Conservation (phyloP, 805 yeast species). For the Suhomyces pyralidae region DNA sequence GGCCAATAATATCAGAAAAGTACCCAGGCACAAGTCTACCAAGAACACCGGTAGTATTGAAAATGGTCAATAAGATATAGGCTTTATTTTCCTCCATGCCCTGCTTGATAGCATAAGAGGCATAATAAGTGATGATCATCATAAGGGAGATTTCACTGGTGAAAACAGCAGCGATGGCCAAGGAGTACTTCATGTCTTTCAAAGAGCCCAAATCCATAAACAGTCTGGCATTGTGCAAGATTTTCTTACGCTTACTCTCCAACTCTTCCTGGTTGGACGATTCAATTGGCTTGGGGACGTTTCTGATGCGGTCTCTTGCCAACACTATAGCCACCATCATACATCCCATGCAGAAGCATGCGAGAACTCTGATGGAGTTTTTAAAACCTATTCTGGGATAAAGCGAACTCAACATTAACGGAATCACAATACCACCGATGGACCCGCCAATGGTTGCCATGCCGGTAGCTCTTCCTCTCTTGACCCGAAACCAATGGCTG, state of each 20-base stretch:
- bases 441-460: conserved; percentile 53
- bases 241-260: neutral
- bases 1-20: conserved; percentile 53
- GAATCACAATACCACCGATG: conserved; percentile 62
- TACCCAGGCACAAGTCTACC: conserved; percentile 58
- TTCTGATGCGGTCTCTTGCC: conserved; percentile 15
- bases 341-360: conserved; percentile 15
- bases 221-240: conserved; percentile 3
- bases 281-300: neutral
- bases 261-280: neutral
- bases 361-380: conserved; percentile 48
- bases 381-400: conserved; percentile 51
- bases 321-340: conserved; percentile 12
- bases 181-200: conserved; percentile 34
- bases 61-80: conserved; percentile 43
- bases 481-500: conserved; percentile 21
- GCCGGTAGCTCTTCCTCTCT: conserved; percentile 20
- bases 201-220: conserved; percentile 40
- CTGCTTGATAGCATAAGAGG: conserved; percentile 53
- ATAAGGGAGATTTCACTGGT: conserved; percentile 52
- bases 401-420: conserved; percentile 48
- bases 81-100: conserved; percentile 45
- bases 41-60: conserved; percentile 45
- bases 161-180: conserved; percentile 40
- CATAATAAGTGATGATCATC: conserved; percentile 51